Base-by-base conservation (phyloP, 2,329 filamentous ascomycete species). In the Trichoderma hamatum region DNA sequence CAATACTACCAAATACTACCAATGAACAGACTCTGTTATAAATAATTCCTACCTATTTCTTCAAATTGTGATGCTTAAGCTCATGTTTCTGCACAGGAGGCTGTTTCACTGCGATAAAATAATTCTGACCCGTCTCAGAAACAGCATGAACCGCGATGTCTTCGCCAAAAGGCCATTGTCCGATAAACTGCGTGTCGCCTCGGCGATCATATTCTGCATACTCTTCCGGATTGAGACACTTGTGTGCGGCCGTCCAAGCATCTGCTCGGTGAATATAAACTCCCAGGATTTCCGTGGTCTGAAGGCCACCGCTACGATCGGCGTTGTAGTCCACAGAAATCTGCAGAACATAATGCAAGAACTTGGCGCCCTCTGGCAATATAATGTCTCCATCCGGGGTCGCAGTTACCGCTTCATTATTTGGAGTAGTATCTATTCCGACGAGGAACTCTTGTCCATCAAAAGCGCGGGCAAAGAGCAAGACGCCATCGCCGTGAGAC, bases 111-210 rank as follows among this genome's bases (percentile, higher is more conserved):
- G 76, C 73, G 5, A 83, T 76, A 2, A 74, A 71, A 55, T 76
- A 79, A 71, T 83, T 83, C 75, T 82, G 78, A 0, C 82, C 83
- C 9, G 75, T 80, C 54, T 79, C 74, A 0, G 78, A 76, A 1
- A 84, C 80, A 6, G 82, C 82, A 69, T 83, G 82, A 16, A 81
- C 79, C 1, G 82, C 69, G 2, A 81, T 78, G 2, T 66, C 63
- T 19, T 83, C 81, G 5, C 82, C 82, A 77, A 79, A 84, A 2
- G 82, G 81, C 81, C 82, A 83, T 67, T 81, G 70, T 3, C 70
- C 74, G 1, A 61, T 63, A 32, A 75, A 69, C 26, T 72, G 61
- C 26, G 70, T 68, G 28, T 73, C 74, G 13, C 76, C 75, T 24
- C 75, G 74, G 65, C 76, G 75, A 51, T 81, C 78, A 59, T 79